These are phyloP conservation scores for Hypoxylon sp. DNA, from an alignment of 2,329 filamentous ascomycete genomes.

Conservation along the genomic window DNA sequence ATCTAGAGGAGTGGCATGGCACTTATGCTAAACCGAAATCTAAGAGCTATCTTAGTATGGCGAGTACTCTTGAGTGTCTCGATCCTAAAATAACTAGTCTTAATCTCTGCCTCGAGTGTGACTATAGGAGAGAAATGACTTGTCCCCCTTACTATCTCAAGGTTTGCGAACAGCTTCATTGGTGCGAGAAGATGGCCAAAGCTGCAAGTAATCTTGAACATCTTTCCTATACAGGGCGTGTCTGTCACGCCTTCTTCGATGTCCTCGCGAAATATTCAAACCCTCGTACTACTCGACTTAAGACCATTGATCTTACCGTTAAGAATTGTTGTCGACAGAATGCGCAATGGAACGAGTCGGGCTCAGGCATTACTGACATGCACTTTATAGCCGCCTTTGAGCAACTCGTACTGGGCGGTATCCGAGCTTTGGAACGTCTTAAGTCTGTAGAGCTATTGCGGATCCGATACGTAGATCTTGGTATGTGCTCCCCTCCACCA, in stretches of 20 bases:
- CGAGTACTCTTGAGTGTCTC: constrained; percentile 71
- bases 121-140: constrained; percentile 75
- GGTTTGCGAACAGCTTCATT: constrained; percentile 71
- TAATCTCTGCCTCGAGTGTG: constrained; percentile 78
- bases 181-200: constrained; percentile 74
- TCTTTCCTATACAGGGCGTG: constrained; percentile 78
- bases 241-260: constrained; percentile 79
- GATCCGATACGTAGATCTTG: constrained; percentile 81
- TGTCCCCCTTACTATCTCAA: constrained; percentile 74
- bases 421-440: constrained; percentile 72
- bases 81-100: constrained; percentile 73
- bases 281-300: constrained; percentile 66
- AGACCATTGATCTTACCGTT: constrained; percentile 78
- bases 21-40: constrained; percentile 80
- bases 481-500: constrained; percentile 58
- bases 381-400: constrained; percentile 81
- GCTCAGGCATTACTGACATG: constrained; percentile 79
- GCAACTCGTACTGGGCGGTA: constrained; percentile 74
- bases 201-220: constrained; percentile 75
- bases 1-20: constrained; percentile 74
- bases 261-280: constrained; percentile 66
- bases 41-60: constrained; percentile 80
- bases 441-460: constrained; percentile 74
- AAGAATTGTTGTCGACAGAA: constrained; percentile 79
- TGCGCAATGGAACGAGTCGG: constrained; percentile 71